Conservation (phyloP, 371 early-diverging fungal genomes). For the Syncephalis fuscata region DNA sequence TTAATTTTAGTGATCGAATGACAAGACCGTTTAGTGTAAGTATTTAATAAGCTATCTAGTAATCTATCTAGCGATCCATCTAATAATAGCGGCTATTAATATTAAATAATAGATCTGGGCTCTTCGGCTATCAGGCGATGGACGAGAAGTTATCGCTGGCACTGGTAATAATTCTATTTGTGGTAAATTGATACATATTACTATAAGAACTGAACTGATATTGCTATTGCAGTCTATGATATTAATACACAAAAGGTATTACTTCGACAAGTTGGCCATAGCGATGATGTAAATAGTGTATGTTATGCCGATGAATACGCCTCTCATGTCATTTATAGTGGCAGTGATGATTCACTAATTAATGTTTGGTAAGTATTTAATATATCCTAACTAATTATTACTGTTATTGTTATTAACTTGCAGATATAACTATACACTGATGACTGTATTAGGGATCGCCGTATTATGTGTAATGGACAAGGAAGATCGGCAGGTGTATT, state of each 20-base stretch:
- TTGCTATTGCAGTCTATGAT: conserved; percentile 23
- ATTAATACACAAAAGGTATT: conserved; percentile 23
- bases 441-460: conserved; percentile 32
- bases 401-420: too few relatives aligned
- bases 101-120: conserved; percentile 51
- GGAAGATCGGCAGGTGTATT: conserved; percentile 30
- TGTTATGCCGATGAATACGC: conserved; percentile 34
- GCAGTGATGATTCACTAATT: conserved; percentile 35
- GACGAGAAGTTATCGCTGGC: conserved; percentile 37
- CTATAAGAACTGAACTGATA: not conserved
- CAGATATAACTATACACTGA: too few relatives aligned
- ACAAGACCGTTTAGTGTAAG: conserved; percentile 13
- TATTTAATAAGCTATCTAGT: not conserved
- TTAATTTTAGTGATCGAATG: conserved; percentile 17
- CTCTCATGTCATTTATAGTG: conserved; percentile 35
- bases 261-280: conserved; percentile 21
- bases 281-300: conserved; percentile 34
- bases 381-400: too few relatives aligned
- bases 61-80: not conserved
- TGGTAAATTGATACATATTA: conserved; percentile 8
- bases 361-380: conserved; percentile 36
- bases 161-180: conserved; percentile 15
- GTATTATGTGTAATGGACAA: conserved; percentile 18
- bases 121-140: conserved; percentile 36
- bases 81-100: too few relatives aligned